Percentiles rank a stretch among this genome's conserved stretches.
Evolutionary conservation across 257 asterid species (phyloP).

Genomic region (Ligustrum vulgare): DNA sequence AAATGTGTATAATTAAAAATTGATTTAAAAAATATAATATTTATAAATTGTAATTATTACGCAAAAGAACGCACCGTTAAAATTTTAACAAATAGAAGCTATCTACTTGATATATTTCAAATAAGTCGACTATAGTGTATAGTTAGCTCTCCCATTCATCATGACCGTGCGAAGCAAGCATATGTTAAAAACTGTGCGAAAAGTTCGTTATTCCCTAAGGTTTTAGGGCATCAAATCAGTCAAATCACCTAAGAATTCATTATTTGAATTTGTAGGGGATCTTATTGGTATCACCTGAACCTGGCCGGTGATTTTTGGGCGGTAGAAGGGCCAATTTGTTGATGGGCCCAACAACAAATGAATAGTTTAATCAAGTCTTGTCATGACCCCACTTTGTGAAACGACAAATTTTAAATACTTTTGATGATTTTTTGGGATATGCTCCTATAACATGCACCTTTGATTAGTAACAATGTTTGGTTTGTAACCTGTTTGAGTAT

Average conservation of each 20-base stretch:
- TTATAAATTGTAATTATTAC: too few species aligned
- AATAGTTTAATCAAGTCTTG: background rate
- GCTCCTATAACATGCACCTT: too few species aligned
- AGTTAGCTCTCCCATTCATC: too few species aligned
- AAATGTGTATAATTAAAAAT: too few species aligned
- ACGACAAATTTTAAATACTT: background rate
- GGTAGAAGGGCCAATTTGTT: slow-evolving; percentile 38
- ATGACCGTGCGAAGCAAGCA: background rate
- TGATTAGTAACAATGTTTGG: too few species aligned
- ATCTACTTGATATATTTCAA: too few species aligned
- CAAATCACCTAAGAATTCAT: slow-evolving; percentile 16
- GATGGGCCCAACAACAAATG: slow-evolving; percentile 12
- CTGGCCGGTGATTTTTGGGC: slow-evolving; percentile 21
- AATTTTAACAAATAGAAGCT: too few species aligned
- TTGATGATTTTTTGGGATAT: background rate
- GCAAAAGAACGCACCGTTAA: too few species aligned
- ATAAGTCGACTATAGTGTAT: too few species aligned
- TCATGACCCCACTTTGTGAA: background rate
- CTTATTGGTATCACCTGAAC: slow-evolving; percentile 15
- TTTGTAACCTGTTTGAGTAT: too few species aligned
- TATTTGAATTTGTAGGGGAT: slow-evolving; percentile 23
- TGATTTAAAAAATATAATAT: too few species aligned
- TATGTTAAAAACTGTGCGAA: background rate
- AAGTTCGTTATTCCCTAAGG: slow-evolving; percentile 9
- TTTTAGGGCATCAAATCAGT: slow-evolving; percentile 37